These are phyloP conservation scores for Plasmodium inui DNA, from an alignment of 169 alveolate species.

Conservation along the genomic window DNA sequence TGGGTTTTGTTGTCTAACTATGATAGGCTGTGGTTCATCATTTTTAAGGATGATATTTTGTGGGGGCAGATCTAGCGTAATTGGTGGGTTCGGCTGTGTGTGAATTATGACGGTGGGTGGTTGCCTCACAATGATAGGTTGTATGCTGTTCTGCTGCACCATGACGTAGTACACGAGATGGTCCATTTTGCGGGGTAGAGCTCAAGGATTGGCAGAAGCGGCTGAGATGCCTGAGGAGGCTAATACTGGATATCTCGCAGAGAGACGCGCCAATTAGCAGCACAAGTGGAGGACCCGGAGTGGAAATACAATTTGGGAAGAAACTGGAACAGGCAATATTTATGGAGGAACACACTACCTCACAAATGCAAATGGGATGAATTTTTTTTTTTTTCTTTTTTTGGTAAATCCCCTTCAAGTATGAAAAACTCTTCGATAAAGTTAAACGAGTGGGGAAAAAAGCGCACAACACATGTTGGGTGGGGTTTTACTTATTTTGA, in stretches of 20 bases:
- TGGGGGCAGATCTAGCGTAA: slow-evolving; percentile 71
- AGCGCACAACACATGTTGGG: neutral
- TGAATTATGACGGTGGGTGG: slow-evolving; percentile 53
- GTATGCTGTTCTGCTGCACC: slow-evolving; percentile 41
- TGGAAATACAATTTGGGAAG: neutral
- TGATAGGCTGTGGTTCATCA: slow-evolving; percentile 73
- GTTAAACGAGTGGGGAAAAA: neutral
- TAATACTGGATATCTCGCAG: neutral
- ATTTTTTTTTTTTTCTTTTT: neutral
- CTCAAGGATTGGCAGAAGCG: neutral
- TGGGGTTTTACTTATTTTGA: neutral
- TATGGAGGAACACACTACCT: neutral
- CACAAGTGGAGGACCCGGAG: neutral
- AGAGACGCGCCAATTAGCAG: neutral
- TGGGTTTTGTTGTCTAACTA: slow-evolving; percentile 75
- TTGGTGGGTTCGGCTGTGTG: slow-evolving; percentile 44
- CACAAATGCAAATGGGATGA: neutral
- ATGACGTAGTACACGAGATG: slow-evolving; percentile 30
- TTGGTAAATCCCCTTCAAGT: neutral
- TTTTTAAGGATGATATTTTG: slow-evolving; percentile 74
- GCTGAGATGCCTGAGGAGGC: neutral
- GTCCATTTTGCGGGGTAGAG: slow-evolving; percentile 26
- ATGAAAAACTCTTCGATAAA: neutral
- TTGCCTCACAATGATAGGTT: slow-evolving; percentile 71
- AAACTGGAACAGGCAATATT: neutral